Percentiles rank a stretch among this genome's conserved stretches.
These are phyloP conservation scores for Picea abies DNA, from an alignment of 83 land plant genomes.

Conservation along the genomic window DNA sequence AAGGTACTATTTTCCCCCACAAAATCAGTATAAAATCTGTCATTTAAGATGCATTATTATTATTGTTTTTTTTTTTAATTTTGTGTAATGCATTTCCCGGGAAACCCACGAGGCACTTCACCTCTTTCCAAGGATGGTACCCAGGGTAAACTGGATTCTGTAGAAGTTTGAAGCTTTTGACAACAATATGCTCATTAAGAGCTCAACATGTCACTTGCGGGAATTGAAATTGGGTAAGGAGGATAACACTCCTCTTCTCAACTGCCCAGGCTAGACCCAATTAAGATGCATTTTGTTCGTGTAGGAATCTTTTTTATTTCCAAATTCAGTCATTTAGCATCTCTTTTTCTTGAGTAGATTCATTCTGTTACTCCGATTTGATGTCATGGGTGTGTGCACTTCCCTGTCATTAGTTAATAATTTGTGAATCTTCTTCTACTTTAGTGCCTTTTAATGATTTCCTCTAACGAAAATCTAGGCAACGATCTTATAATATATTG, in stretches of 20 bases:
- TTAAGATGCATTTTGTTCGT: no score
- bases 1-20: constrained; percentile 47
- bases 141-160: no score
- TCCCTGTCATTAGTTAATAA: background rate
- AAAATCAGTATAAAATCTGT: background rate
- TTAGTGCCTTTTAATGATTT: background rate
- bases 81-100: background rate
- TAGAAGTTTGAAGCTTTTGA: no score
- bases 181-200: no score
- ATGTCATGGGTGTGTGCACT: background rate
- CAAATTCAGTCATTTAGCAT: background rate
- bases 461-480: background rate
- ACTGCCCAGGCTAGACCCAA: no score
- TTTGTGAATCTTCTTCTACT: background rate
- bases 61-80: no score
- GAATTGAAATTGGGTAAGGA: no score
- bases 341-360: background rate
- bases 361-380: background rate
- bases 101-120: no score
- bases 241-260: no score
- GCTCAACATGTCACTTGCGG: no score
- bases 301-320: no score
- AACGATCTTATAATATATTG: background rate
- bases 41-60: background rate
- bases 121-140: no score